Base-by-base conservation (phyloP, 371 early-diverging fungal species). In the Mucor plumbeus region DNA sequence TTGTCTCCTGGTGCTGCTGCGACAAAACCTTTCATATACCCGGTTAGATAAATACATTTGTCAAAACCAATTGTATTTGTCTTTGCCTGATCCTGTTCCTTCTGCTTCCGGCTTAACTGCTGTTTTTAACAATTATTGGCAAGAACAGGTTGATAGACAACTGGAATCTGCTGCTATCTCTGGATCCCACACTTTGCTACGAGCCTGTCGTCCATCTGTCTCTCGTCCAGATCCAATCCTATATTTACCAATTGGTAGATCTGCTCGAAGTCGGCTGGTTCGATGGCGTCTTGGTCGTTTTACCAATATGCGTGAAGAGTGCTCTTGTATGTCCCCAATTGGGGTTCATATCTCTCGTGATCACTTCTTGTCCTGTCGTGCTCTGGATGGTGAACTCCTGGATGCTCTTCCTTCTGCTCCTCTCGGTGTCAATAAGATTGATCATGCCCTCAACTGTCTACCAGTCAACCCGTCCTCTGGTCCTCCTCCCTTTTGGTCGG, bases 251-350 rank as follows among this genome's bases (percentile, higher is more conserved):
- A 53, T 53, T 4, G 14, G 19, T 33, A 8, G 63, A n/a, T 38
- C 53, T 5, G 57, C 44, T 34, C 44, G 64, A 17, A 64, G 57
- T 47, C 44, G 64, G n/a, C 33, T 54, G n/a, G 64, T 64, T 17
- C 43, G 56, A 9, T 64, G 64, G 64, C 64, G 57, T n/a, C 43
- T 64, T 14, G 64, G 64, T 31, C 35, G 64, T 7, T 56, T 64
- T 33, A 35, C 61, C 0, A 43, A 41, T 11, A 61, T 61, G 61
- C 59, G 59, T 44, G 57, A 57, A 38, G 38, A 57, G 17, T 39
- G 57, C 19, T 36, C 36, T 6, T 57, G 57, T 15, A 13, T 57
- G 17, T n/a, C n/a, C n/a, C n/a, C n/a, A n/a, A 9, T 17, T 35
- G 57, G 57, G 9, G 36, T 2, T 4, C 17, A n/a, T n/a, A 57